Evolutionary conservation across 768 basidiomycete genomes (phyloP).

Genomic region (Lactarius akahatsu): DNA sequence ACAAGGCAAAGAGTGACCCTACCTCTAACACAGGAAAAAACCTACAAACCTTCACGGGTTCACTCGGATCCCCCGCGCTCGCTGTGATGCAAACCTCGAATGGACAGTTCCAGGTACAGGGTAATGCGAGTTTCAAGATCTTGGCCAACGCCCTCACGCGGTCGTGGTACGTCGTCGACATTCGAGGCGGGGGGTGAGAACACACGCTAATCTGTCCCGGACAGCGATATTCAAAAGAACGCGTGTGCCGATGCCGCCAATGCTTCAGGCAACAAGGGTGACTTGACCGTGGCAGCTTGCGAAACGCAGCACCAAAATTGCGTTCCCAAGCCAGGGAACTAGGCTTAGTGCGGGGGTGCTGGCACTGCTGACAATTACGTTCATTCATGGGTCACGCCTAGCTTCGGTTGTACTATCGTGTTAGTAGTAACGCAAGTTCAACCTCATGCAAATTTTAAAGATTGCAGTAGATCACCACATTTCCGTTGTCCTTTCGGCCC

Average conservation of each 20-base stretch:
- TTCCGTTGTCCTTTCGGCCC: neutral
- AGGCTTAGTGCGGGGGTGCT: neutral
- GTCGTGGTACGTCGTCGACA: conserved; percentile 35
- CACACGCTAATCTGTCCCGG: neutral
- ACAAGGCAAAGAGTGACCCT: neutral
- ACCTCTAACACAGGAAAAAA: conserved; percentile 35
- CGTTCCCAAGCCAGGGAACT: conserved; percentile 9
- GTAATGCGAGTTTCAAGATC: conserved; percentile 49
- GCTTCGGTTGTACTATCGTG: no score
- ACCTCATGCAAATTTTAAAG: no score
- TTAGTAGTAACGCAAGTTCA: no score
- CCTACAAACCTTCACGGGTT: conserved; percentile 51
- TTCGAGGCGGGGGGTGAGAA: no score
- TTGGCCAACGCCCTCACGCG: conserved; percentile 46
- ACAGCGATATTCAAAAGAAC: conserved; percentile 56
- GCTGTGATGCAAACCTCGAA: conserved; percentile 41
- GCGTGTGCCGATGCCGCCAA: conserved; percentile 58
- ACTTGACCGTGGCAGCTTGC: conserved; percentile 49
- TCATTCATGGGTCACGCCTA: neutral
- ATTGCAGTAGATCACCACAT: neutral
- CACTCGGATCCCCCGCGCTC: conserved; percentile 48
- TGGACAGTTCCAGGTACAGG: conserved; percentile 50
- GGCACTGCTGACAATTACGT: neutral
- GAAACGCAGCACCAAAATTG: conserved; percentile 47
- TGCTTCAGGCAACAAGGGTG: conserved; percentile 46